These are phyloP conservation scores for Pseudogymnoascus sp. DNA, from an alignment of 2,329 filamentous ascomycete genomes.

Conservation along the genomic window DNA sequence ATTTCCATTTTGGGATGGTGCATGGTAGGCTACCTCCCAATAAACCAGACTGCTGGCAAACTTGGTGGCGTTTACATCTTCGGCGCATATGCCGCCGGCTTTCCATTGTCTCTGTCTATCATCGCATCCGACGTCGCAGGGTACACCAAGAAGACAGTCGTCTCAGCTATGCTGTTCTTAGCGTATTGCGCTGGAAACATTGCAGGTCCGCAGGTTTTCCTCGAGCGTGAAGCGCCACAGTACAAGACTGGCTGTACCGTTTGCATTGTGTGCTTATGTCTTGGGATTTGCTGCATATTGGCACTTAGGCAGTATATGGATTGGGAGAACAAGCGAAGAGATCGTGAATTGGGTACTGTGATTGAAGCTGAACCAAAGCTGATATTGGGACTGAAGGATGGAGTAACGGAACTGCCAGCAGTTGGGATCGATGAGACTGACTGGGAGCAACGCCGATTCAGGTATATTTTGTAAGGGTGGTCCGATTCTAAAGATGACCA, in stretches of 20 bases:
- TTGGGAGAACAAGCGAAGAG: conserved; percentile 19
- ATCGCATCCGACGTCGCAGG: conserved; percentile 36
- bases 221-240: conserved; percentile 16
- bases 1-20: conserved; percentile 5
- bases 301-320: conserved; percentile 15
- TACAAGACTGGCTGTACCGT: too few relatives aligned
- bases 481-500: too few relatives aligned
- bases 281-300: too few relatives aligned
- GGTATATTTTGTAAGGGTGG: conserved; percentile 17
- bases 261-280: too few relatives aligned
- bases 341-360: conserved; percentile 13
- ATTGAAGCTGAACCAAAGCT: conserved; percentile 14
- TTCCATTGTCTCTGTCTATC: conserved; percentile 17
- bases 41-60: not conserved
- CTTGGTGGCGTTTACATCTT: conserved; percentile 27
- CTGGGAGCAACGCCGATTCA: conserved; percentile 16
- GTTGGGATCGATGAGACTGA: conserved; percentile 17
- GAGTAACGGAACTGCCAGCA: conserved; percentile 13
- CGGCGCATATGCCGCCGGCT: conserved; percentile 28
- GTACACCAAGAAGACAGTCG: conserved; percentile 38
- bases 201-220: conserved; percentile 30
- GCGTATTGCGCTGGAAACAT: conserved; percentile 36
- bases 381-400: conserved; percentile 11
- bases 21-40: conserved; percentile 9
- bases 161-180: conserved; percentile 35